Base-by-base conservation (phyloP, 441 rosid genomes). In the Rhodomyrtus psidioides region DNA sequence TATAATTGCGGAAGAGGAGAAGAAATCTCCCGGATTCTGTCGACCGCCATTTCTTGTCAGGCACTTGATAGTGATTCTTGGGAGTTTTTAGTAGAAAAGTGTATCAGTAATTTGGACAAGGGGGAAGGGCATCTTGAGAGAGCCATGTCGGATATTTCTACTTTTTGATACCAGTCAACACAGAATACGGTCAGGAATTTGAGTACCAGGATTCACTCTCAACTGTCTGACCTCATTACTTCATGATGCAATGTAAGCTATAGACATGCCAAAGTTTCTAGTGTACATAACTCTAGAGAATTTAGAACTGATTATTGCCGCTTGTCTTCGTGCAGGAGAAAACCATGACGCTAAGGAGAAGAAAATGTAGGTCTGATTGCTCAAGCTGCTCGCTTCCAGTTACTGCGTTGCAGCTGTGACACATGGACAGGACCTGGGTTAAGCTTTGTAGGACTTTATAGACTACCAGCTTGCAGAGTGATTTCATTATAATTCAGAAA, bases 41-140 rank as follows among this genome's bases (percentile, higher is more conserved):
- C 90, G 0, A 65, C 91, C 88, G 95, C 94, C 27, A 87, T 92
- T 83, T 89, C 91, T 84, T 89, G 93, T 44, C 92, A 93, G 54
- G 89, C 84, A 86, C 86, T 95, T 39, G 93, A 91, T 88, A 56
- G 55, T 76, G 94, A 93, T 87, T 91, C 89, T 55, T 95, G 96
- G 98, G 92, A 91, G 65, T 89, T 92, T 76, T 90, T 96, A 84
- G 85, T 96, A 65, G 85, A 84, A 59, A 91, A 88, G 86, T 86
- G 86, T 88, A 86, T 90, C 55, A 62, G 88, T 81, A 86, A 90
- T 83, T 75, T 93, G 85, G 96, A 93, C 86, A 57, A 60, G n/a
- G 91, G 93, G 39, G 82, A 53, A 15, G 83, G 59, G 83, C 51
- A 83, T 82, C 86, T 91, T 54, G 90, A 91, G 86, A 57, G 83